phyloP scores from a whole-genome alignment of 495 filamentous ascomycete species.

The Immersiella caudata region DNA sequence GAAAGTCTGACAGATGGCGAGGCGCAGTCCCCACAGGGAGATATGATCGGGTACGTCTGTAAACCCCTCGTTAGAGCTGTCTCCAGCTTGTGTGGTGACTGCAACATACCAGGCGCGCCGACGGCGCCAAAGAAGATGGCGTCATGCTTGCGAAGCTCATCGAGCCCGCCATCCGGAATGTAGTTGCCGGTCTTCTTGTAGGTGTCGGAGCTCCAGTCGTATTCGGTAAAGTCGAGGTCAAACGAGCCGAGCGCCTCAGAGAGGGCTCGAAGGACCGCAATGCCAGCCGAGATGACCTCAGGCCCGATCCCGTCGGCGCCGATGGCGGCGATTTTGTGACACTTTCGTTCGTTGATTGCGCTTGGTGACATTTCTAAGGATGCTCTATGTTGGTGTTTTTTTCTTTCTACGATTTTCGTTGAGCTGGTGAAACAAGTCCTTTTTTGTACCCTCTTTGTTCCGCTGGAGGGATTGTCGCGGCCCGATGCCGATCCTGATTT shows the following conservation, averaged over 20 bases:
- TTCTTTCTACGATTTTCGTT: not conserved
- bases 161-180: conserved; percentile 57
- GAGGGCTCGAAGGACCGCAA: conserved; percentile 50
- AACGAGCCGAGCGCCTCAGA: conserved; percentile 51
- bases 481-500: not conserved
- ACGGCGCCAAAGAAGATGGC: conserved; percentile 62
- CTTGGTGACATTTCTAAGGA: not conserved
- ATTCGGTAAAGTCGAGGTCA: conserved; percentile 51
- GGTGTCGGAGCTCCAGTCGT: conserved; percentile 58
- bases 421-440: not conserved
- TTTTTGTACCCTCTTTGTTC: not conserved
- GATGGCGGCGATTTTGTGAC: conserved; percentile 26
- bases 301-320: conserved; percentile 59
- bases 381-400: not conserved
- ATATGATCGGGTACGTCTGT: conserved; percentile 61
- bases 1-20: conserved; percentile 58
- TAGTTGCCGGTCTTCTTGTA: conserved; percentile 58
- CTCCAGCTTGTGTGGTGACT: too few relatives aligned
- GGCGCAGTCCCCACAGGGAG: conserved; percentile 58
- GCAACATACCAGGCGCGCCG: conserved; percentile 52
- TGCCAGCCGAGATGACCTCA: conserved; percentile 54
- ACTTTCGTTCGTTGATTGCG: not conserved
- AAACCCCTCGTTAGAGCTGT: not conserved
- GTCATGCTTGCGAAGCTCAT: conserved; percentile 55
- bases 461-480: not conserved